A percentile compares a stretch with the other conserved stretches of the same genome.
phyloP scores from a whole-genome alignment of 257 asterid species.

The Gynochthodes officinalis region DNA sequence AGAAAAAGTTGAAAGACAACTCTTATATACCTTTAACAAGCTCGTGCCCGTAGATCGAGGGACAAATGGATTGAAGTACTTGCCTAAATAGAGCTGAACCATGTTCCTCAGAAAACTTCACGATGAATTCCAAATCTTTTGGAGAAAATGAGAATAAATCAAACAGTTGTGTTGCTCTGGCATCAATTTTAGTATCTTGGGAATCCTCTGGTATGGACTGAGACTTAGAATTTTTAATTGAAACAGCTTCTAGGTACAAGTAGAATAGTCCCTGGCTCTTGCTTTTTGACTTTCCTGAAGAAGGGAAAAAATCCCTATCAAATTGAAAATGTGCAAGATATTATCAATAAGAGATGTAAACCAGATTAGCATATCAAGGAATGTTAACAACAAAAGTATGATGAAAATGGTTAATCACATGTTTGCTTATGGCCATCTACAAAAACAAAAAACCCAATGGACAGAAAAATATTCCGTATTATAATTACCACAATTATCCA shows the following conservation, averaged over 20 bases:
- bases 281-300: slow-evolving; percentile 81
- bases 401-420: not conserved
- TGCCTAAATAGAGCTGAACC: slow-evolving; percentile 78
- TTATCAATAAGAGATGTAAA: not conserved
- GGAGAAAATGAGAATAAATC: slow-evolving; percentile 82
- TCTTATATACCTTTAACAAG: slow-evolving; percentile 79
- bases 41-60: slow-evolving; percentile 95
- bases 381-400: not conserved
- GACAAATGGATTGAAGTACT: slow-evolving; percentile 86
- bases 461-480: not conserved
- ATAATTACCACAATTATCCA: not conserved
- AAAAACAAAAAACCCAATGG: not conserved
- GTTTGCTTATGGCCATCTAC: no score
- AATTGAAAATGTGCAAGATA: not conserved
- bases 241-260: slow-evolving; percentile 78
- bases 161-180: slow-evolving; percentile 51
- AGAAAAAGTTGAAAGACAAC: slow-evolving; percentile 1
- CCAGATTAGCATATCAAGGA: not conserved
- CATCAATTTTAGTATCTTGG: slow-evolving; percentile 40
- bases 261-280: slow-evolving; percentile 80
- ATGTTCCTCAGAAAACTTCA: slow-evolving; percentile 84
- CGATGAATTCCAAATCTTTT: slow-evolving; percentile 83
- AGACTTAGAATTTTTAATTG: slow-evolving; percentile 78
- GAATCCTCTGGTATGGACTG: slow-evolving; percentile 53
- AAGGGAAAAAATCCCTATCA: not conserved